Percentiles rank a stretch among this genome's conserved stretches.
These are phyloP conservation scores for Rubia peregrina DNA, from an alignment of 305 asterid genomes.

Conservation along the genomic window DNA sequence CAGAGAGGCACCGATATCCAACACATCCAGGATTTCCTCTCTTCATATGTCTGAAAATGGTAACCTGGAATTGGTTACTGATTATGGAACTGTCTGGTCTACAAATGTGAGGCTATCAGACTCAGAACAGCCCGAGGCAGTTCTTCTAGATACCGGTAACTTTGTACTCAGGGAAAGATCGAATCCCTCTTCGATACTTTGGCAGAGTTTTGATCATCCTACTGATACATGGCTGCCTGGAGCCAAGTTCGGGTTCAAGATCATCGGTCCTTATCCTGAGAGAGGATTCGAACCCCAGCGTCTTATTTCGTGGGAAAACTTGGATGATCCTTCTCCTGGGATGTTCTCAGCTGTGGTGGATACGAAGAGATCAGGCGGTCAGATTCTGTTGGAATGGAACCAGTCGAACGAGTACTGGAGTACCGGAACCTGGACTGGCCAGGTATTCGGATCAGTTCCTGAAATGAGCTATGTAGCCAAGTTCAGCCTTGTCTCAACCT, in stretches of 20 bases:
- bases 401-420: conserved; percentile 23
- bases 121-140: conserved; percentile 22
- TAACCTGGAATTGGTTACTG: conserved; percentile 23
- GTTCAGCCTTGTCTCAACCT: conserved; percentile 7
- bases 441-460: conserved; percentile 16
- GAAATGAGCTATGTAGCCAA: conserved; percentile 16
- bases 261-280: not conserved
- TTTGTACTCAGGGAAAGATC: conserved; percentile 23
- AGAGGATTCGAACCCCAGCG: not conserved
- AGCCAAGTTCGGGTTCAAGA: conserved; percentile 24
- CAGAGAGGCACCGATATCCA: conserved; percentile 21
- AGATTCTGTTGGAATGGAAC: conserved; percentile 21
- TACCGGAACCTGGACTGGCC: conserved; percentile 26
- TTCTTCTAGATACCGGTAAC: conserved; percentile 37
- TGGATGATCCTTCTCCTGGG: conserved; percentile 37
- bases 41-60: conserved; percentile 20
- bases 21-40: not conserved
- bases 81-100: conserved; percentile 20
- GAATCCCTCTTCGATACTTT: conserved; percentile 10
- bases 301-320: conserved; percentile 32
- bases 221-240: conserved; percentile 41
- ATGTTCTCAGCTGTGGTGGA: conserved; percentile 22
- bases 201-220: conserved; percentile 41
- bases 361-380: not conserved
- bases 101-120: conserved; percentile 11